phyloP scores from a whole-genome alignment of 495 filamentous ascomycete genomes.

The Tuber brumale region DNA sequence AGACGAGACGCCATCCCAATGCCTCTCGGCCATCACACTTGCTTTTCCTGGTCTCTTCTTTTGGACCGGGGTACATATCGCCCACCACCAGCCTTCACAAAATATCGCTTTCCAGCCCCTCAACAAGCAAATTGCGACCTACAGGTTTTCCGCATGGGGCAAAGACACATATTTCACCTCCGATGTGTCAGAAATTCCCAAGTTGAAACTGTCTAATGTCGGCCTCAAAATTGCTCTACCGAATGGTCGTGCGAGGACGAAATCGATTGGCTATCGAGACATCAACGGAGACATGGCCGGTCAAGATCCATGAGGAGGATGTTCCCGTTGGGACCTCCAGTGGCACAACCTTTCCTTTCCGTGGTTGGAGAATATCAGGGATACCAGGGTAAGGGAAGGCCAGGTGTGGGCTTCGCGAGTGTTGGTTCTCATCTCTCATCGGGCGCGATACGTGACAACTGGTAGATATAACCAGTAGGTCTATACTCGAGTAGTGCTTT shows the following conservation, averaged over 20 bases:
- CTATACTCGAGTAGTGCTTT: no score
- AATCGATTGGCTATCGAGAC: not conserved
- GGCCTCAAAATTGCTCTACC: not conserved
- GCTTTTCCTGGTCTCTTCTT: no score
- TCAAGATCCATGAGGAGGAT: not conserved
- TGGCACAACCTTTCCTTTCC: not conserved
- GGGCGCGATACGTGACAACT: not conserved
- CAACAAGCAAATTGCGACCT: not conserved
- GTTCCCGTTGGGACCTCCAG: not conserved
- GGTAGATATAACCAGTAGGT: not conserved
- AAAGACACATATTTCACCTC: not conserved
- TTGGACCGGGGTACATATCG: not conserved
- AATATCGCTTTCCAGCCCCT: not conserved
- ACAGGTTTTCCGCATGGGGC: not conserved
- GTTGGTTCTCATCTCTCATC: not conserved
- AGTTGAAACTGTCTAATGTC: not conserved
- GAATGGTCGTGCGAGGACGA: not conserved
- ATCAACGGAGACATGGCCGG: not conserved
- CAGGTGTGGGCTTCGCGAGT: not conserved
- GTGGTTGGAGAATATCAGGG: not conserved
- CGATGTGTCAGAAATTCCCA: not conserved
- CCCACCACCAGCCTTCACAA: not conserved
- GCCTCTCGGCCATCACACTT: no score
- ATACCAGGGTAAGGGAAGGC: not conserved
- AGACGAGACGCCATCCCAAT: no score